Conservation (phyloP, 2,329 filamentous ascomycete genomes). For the Penicillium sp. region DNA sequence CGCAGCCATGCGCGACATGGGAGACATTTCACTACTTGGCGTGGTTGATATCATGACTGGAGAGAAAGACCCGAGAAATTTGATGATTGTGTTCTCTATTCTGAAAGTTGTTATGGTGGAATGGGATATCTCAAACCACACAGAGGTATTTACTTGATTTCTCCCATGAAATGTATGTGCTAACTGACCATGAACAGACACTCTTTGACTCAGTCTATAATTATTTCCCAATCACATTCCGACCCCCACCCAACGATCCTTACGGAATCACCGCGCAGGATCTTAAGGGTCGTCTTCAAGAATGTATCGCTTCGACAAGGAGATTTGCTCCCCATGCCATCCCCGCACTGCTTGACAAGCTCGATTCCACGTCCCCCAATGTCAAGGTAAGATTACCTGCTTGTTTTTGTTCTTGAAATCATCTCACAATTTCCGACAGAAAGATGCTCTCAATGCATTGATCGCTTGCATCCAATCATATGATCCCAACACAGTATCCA, state of each 20-base stretch:
- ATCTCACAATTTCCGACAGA: conserved; percentile 41
- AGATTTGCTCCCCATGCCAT: conserved; percentile 68
- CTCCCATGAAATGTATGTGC: not conserved
- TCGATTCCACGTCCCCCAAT: conserved; percentile 69
- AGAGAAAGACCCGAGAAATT: conserved; percentile 69
- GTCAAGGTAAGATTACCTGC: conserved; percentile 57
- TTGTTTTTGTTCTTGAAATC: not conserved
- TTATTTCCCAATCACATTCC: conserved; percentile 72
- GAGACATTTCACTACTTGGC: conserved; percentile 61
- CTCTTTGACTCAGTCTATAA: conserved; percentile 71
- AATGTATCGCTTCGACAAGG: conserved; percentile 64
- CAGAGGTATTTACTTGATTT: conserved; percentile 49
- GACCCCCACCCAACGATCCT: conserved; percentile 68
- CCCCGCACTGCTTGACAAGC: conserved; percentile 67
- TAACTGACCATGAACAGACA: conserved; percentile 33
- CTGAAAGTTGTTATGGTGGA: conserved; percentile 68
- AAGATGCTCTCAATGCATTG: conserved; percentile 66
- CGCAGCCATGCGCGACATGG: conserved; percentile 58
- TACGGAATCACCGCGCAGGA: conserved; percentile 71
- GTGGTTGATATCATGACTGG: conserved; percentile 67
- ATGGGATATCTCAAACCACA: conserved; percentile 64
- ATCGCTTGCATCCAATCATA: conserved; percentile 62
- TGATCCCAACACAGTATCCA: conserved; percentile 59
- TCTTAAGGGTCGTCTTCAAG: conserved; percentile 63
- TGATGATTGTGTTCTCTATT: conserved; percentile 71